These are phyloP conservation scores for Fusarium sp. DNA, from an alignment of 2,329 filamentous ascomycete species.

Conservation along the genomic window DNA sequence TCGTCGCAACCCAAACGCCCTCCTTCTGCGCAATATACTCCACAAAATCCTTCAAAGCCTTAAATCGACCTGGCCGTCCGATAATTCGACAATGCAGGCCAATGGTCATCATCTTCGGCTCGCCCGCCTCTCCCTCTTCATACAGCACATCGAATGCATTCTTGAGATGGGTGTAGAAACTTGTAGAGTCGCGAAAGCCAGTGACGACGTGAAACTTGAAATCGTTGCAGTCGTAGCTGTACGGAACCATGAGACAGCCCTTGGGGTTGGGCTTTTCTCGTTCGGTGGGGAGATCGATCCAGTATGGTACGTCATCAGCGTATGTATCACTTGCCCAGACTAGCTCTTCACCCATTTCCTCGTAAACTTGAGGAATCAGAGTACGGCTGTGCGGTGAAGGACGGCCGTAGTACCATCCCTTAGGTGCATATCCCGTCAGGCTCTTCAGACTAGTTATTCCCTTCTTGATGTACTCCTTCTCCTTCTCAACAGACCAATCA, in stretches of 20 bases:
- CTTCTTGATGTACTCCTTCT: background rate
- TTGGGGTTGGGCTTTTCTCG: background rate
- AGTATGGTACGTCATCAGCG: constrained; percentile 5
- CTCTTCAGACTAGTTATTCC: background rate
- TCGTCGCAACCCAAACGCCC: background rate
- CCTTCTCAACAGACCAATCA: background rate
- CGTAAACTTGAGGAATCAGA: background rate
- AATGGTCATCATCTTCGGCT: constrained; percentile 1
- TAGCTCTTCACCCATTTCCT: constrained; percentile 4
- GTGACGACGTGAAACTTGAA: background rate
- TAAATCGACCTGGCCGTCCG: background rate
- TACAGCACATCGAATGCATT: background rate
- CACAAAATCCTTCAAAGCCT: constrained; percentile 1
- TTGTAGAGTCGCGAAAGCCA: background rate
- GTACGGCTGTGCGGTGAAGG: background rate
- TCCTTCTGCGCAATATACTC: constrained; percentile 5
- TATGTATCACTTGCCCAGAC: background rate
- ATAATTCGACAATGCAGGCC: constrained; percentile 8
- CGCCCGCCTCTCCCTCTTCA: background rate
- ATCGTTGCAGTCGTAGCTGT: constrained; percentile 14
- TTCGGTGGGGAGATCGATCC: background rate
- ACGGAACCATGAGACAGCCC: constrained; percentile 1
- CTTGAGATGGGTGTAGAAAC: background rate
- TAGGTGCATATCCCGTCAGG: background rate
- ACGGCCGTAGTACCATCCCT: constrained; percentile 11